Percentiles rank a stretch among this genome's conserved stretches.
phyloP scores from a whole-genome alignment of 2,329 filamentous ascomycete species.

The Alternaria alternata region DNA sequence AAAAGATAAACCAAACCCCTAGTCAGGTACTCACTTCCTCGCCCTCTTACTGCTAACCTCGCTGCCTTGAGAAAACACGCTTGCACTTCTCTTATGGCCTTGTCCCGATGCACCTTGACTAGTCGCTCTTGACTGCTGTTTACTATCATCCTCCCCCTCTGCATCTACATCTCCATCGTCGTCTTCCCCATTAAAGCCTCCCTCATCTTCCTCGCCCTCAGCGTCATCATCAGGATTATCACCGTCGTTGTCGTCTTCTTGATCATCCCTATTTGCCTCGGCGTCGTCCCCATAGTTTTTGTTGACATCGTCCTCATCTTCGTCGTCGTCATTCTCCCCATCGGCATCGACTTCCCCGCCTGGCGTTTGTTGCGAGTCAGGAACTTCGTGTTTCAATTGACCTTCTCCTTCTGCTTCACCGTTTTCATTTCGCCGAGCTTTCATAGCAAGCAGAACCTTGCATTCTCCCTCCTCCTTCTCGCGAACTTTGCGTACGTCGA shows the following conservation, averaged over 20 bases:
- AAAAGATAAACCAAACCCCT: background rate
- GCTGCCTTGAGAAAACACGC: conserved; percentile 71
- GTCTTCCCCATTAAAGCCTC: conserved; percentile 41
- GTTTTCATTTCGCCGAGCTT: conserved; percentile 32
- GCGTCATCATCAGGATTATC: conserved; percentile 45
- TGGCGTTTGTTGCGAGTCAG: conserved; percentile 33
- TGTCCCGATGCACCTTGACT: conserved; percentile 27
- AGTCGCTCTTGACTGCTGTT: conserved; percentile 39
- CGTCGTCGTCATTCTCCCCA: conserved; percentile 21
- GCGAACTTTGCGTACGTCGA: conserved; percentile 76
- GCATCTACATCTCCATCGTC: conserved; percentile 37
- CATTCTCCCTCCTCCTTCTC: conserved; percentile 79
- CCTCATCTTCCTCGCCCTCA: conserved; percentile 25
- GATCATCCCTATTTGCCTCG: conserved; percentile 30
- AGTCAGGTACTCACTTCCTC: conserved; percentile 34
- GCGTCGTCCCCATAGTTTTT: conserved; percentile 31
- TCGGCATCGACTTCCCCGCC: conserved; percentile 31
- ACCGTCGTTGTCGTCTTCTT: conserved; percentile 25
- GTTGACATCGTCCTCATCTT: conserved; percentile 22
- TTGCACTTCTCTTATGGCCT: conserved; percentile 79
- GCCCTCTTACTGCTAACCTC: conserved; percentile 43
- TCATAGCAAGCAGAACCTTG: conserved; percentile 49
- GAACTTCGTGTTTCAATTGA: conserved; percentile 27
- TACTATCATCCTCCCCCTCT: conserved; percentile 45
- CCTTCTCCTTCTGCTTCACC: conserved; percentile 20